These are phyloP conservation scores for Camellia granthamiana DNA, from an alignment of 148 eudicot species.

Conservation along the genomic window DNA sequence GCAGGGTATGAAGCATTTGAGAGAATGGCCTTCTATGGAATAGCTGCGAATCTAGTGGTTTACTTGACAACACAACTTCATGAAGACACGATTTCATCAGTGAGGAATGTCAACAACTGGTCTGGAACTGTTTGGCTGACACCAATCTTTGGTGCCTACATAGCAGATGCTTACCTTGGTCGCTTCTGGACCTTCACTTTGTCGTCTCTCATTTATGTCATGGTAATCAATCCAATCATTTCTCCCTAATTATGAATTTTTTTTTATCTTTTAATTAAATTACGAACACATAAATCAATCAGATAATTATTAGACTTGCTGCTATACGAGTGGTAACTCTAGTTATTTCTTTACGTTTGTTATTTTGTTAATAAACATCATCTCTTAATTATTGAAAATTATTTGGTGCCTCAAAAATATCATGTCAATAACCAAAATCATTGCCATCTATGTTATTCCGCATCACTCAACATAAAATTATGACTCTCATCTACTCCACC, in stretches of 20 bases:
- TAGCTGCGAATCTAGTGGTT: conserved; percentile 82
- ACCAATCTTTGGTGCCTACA: conserved; percentile 77
- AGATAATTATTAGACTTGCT: too few species aligned
- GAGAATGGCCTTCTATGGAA: conserved; percentile 86
- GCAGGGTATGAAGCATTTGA: conserved; percentile 79
- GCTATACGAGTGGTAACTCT: too few species aligned
- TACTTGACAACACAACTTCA: conserved; percentile 77
- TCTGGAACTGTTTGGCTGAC: conserved; percentile 87
- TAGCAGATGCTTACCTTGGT: conserved; percentile 80
- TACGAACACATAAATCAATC: too few species aligned
- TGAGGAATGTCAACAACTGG: conserved; percentile 89
- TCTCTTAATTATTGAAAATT: background rate
- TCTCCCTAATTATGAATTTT: too few species aligned
- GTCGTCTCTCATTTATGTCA: conserved; percentile 68
- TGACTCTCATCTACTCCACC: too few species aligned
- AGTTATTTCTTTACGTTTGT: too few species aligned
- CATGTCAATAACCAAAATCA: too few species aligned
- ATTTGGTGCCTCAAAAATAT: too few species aligned
- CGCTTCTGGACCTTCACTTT: conserved; percentile 90
- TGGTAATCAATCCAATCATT: conserved; percentile 35
- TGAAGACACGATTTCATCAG: conserved; percentile 84
- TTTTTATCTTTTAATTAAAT: too few species aligned
- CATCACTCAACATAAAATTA: too few species aligned
- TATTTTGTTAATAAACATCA: too few species aligned
- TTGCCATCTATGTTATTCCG: too few species aligned